Evolutionary conservation across 352 stramenopile genomes (phyloP), one percentile per base, ranked within the genome.

Genomic region (Globisporangium cylindrosporum): DNA sequence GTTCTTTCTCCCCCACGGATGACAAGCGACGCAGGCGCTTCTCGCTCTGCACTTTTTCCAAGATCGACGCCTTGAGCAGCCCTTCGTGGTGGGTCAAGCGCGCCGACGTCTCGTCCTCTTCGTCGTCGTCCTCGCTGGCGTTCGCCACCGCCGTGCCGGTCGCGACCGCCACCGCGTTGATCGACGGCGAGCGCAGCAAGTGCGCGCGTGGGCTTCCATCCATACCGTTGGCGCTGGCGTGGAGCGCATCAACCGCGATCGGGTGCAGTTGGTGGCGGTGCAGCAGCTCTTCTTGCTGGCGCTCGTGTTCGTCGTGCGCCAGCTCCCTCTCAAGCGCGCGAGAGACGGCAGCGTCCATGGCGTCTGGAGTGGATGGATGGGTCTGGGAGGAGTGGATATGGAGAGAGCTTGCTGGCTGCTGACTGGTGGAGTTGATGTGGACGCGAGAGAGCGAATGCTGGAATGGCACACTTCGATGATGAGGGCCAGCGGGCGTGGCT

Each of bases 21-120:
- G 83, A 90, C 3, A 93, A 56, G 20, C 77, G 68, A 14, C 86
- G 86, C 15, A 93, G 77, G 7, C 81, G 73, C 73, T 91, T 91
- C 69, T 91, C 86, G 15, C 73, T 90, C 34, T 89, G 78, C 38
- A 93, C 81, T 54, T 90, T 90, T 60, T 91, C 80, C 38, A 93
- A 74, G 48, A 93, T 89, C 18, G 82, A 87, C 10, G 86, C 86
- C 67, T 93, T 93, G 22, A 93, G 73, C 53, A 80, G 72, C 5
- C 75, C 81, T 46, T 93, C 86, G 66, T 89, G 78, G 51, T 81
- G 79, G 54, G 79, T 83, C 55, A 79, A 62, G 36, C 73, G 58
- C 24, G 25, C 67, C 56, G 76, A 73, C 34, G 76, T 71, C 27
- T 87, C 72, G 24, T 81, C 74, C 6, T 72, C 72, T 65, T 73